Evolutionary conservation across 169 alveolate species (phyloP).

Genomic region (Cryptosporidium ryanae): DNA sequence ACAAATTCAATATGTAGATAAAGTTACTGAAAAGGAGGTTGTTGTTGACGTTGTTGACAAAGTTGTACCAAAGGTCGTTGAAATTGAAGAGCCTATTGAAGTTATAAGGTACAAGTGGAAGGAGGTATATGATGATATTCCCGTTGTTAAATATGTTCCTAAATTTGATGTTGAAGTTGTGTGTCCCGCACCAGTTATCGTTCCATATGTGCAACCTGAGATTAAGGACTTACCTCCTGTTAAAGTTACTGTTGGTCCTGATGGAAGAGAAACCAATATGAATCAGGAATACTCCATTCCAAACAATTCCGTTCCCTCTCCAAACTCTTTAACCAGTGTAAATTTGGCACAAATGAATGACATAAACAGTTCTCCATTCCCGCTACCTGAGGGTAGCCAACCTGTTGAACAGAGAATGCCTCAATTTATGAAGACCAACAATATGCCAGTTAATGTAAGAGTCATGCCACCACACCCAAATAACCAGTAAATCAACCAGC

Average conservation of each 20-base stretch:
- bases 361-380: conserved; percentile 71
- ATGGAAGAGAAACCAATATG: conserved; percentile 72
- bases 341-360: conserved; percentile 31
- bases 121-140: conserved; percentile 86
- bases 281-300: conserved; percentile 53
- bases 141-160: conserved; percentile 87
- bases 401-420: conserved; percentile 72
- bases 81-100: conserved; percentile 86
- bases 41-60: conserved; percentile 87
- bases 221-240: conserved; percentile 87
- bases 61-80: conserved; percentile 86
- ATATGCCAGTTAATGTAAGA: conserved; percentile 70
- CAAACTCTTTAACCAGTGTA: conserved; percentile 34
- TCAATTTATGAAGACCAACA: conserved; percentile 56
- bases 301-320: conserved; percentile 23
- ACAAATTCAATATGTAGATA: conserved; percentile 85
- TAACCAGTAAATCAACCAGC: conserved; percentile 16
- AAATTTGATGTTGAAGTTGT: conserved; percentile 88
- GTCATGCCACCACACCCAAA: conserved; percentile 73
- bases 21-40: conserved; percentile 86
- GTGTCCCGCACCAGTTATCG: conserved; percentile 88
- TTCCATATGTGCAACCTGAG: conserved; percentile 86
- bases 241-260: conserved; percentile 80
- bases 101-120: conserved; percentile 87
- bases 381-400: conserved; percentile 71